phyloP scores from a whole-genome alignment of 2,329 filamentous ascomycete species.

The Aspergillus glaucus region DNA sequence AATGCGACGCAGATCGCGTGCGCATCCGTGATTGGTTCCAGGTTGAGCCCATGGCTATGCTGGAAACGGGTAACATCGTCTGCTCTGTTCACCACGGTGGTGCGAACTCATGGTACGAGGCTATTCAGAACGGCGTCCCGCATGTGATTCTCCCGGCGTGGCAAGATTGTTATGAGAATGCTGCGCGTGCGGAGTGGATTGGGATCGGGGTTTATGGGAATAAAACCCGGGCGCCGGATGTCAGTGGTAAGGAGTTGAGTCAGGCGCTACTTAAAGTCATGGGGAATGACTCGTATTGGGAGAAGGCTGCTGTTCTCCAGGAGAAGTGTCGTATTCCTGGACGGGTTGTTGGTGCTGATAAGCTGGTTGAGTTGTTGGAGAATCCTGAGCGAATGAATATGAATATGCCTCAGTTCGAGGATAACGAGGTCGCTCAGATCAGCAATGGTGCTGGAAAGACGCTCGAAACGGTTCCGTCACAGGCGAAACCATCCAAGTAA shows the following conservation, averaged over 20 bases:
- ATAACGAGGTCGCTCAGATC: conserved; percentile 7
- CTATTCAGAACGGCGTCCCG: conserved; percentile 37
- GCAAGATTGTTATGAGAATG: conserved; percentile 42
- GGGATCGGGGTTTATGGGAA: conserved; percentile 38
- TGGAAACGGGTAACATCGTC: conserved; percentile 32
- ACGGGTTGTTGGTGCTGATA: conserved; percentile 12
- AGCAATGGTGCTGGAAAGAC: conserved; percentile 9
- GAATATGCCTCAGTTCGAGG: conserved; percentile 8
- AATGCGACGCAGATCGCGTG: conserved; percentile 26
- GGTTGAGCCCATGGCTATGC: conserved; percentile 30
- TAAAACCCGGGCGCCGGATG: conserved; percentile 25
- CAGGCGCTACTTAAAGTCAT: conserved; percentile 20
- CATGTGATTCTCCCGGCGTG: conserved; percentile 42
- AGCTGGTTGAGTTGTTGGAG: conserved; percentile 14
- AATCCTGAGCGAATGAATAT: conserved; percentile 14
- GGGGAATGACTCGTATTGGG: conserved; percentile 11
- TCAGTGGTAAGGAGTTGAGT: conserved; percentile 22
- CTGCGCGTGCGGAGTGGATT: conserved; percentile 34
- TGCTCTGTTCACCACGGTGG: conserved; percentile 43
- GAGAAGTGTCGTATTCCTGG: conserved; percentile 15
- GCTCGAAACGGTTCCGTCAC: conserved; percentile 3
- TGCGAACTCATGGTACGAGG: conserved; percentile 43
- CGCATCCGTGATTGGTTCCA: conserved; percentile 40
- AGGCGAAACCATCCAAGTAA: conserved; percentile 8
- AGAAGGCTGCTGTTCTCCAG: conserved; percentile 10